phyloP scores from a whole-genome alignment of 441 rosid species.

The Macaranga tanarius region DNA sequence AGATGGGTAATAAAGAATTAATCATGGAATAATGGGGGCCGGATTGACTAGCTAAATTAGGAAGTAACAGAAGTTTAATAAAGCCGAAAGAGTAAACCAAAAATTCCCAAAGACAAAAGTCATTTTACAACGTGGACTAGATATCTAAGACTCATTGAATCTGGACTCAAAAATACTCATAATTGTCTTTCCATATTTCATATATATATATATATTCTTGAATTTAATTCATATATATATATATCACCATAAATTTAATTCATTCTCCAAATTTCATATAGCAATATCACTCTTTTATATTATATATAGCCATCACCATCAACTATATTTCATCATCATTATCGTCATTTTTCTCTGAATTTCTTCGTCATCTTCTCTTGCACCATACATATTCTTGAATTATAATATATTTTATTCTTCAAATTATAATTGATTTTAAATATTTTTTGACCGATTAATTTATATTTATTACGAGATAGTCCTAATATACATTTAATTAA shows the following conservation, averaged over 20 bases:
- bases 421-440: too few species aligned
- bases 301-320: conserved; percentile 13
- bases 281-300: too few species aligned
- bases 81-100: not conserved
- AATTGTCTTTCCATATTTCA: conserved; percentile 2
- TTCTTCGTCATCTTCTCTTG: too few species aligned
- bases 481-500: too few species aligned
- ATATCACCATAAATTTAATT: not conserved
- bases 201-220: not conserved
- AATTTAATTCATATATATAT: conserved; percentile 5
- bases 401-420: too few species aligned
- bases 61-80: not conserved
- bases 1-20: too few species aligned
- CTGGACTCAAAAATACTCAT: conserved; percentile 27
- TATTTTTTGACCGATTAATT: too few species aligned
- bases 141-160: conserved; percentile 36
- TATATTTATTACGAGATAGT: too few species aligned
- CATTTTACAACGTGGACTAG: conserved; percentile 18
- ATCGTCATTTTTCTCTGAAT: too few species aligned
- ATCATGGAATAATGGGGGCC: too few species aligned
- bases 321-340: not conserved
- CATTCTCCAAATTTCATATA: not conserved
- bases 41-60: too few species aligned
- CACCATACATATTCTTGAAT: too few species aligned
- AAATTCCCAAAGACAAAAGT: not conserved